Base-by-base conservation (phyloP, 495 filamentous ascomycete genomes). In the Lentithecium fluviatile region DNA sequence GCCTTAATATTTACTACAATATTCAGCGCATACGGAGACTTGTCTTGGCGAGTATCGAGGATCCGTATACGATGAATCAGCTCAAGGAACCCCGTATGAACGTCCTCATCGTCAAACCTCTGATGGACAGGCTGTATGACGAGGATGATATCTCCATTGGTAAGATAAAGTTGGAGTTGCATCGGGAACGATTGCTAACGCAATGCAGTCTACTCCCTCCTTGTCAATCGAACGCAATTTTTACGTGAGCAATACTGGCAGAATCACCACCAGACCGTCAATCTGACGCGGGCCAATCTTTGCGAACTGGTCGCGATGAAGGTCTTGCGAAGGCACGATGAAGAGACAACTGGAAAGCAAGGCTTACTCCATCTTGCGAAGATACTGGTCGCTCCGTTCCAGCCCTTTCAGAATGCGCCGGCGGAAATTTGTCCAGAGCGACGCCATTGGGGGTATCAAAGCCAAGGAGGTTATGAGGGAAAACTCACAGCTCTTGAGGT, bases 191-290 rank as follows among this genome's bases (percentile, higher is more conserved):
- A 40, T 36, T 46, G 20, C 50, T 60, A 17, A 60, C 36, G 10
- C 17, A 11, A 2, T 21, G 12, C 63, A 75, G 82, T 86, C 8
- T 90, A 88, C 70, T 88, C 85, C 66, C 77, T 90, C 38, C 79
- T 90, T 10, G 86, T 89, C 55, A 90, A 90, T 68, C 76, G 85
- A 25, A 78, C 80, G 2, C 83, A 87, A 58, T 90, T 90, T 69
- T 75, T 87, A 13, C 75, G 80, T 37, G 85, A 89, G 65, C 87
- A 88, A 69, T 72, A 76, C 0, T 81, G 82, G 64, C 79, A 88
- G 67, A 77, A 78, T 58, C 87, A 89, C 62, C 81, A 82, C 60
- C 84, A 87, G 68, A 88, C 85, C 50, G 86, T 89, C 54, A 81
- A 85, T 69, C 80, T 77, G 47, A 87, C 85, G 6, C 75, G 86